These are phyloP conservation scores for Rhododendron henanense DNA, from an alignment of 148 eudicot species.

Conservation along the genomic window DNA sequence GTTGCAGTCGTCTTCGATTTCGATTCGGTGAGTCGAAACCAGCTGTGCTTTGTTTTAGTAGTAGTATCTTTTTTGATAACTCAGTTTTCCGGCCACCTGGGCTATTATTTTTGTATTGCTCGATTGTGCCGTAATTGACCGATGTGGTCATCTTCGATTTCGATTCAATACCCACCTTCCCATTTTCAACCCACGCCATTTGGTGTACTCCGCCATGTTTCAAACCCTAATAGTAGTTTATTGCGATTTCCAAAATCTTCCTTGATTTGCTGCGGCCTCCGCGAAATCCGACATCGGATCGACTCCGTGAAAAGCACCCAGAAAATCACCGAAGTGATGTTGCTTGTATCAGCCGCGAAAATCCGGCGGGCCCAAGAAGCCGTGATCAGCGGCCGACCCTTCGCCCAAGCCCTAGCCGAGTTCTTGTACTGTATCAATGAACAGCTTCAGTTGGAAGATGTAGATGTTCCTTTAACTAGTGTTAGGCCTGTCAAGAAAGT, in stretches of 20 bases:
- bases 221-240: neutral
- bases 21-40: neutral
- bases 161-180: neutral
- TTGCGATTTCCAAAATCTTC: neutral
- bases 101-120: neutral
- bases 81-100: neutral
- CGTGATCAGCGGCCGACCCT: neutral
- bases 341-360: neutral
- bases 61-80: too few species aligned
- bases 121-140: neutral
- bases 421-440: neutral
- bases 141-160: neutral
- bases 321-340: neutral
- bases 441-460: neutral
- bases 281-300: neutral
- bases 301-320: neutral
- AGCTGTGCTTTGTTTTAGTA: neutral
- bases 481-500: constrained; percentile 11
- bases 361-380: constrained; percentile 5
- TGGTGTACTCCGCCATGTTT: neutral
- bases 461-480: neutral
- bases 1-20: too few species aligned
- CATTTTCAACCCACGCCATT: neutral
- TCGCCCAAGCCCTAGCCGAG: neutral
- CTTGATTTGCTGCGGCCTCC: neutral